Evolutionary conservation across 805 yeast species (phyloP), one percentile per base, ranked within the genome.

Genomic region (Starmerella apicola): DNA sequence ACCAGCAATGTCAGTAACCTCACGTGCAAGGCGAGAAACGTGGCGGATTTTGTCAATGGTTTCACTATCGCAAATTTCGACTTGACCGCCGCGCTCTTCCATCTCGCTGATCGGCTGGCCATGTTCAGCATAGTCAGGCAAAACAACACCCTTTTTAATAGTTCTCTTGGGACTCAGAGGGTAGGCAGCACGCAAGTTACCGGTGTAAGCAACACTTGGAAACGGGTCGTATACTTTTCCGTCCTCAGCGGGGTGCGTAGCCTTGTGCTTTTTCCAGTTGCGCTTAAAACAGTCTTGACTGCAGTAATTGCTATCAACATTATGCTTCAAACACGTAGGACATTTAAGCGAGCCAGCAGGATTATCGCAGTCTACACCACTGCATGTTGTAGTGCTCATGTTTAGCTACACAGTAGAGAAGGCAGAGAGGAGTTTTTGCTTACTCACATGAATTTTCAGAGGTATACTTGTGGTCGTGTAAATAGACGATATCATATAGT

Each of bases 1-100:
- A 5, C 88, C 98, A 7, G 91, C 94, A 9, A 70, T 65, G 61
- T 91, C 98, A 45, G 86, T 63, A n/a, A 91, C 75, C 58, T 86
- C 95, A 58, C 98, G 72, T 15, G 86, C 91, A 13, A 78, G 61
- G 39, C 67, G 67, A 44, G 81, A 77, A n/a, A 79, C 91, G 47
- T 72, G 71, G 51, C 88, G 75, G 62, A 86, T 75, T 50, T 71
- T 76, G 46, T 68, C 78, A 51, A 84, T 72, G 45, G 81, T 85
- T 25, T 76, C 79, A n/a, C 69, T 75, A 22, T 66, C 63, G 52
- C 78, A 67, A 22, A 76, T 65, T 32, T 72, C 72, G 8, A 30
- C 22, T 52, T 74, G 74, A 36, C 75, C 74, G 33, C 41, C 43
- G 13, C 45, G 45, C 54, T 77, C 74, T 44, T 69, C 66, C 57